Base-by-base conservation (phyloP, 768 basidiomycete species). In the Lactifluus volemus region DNA sequence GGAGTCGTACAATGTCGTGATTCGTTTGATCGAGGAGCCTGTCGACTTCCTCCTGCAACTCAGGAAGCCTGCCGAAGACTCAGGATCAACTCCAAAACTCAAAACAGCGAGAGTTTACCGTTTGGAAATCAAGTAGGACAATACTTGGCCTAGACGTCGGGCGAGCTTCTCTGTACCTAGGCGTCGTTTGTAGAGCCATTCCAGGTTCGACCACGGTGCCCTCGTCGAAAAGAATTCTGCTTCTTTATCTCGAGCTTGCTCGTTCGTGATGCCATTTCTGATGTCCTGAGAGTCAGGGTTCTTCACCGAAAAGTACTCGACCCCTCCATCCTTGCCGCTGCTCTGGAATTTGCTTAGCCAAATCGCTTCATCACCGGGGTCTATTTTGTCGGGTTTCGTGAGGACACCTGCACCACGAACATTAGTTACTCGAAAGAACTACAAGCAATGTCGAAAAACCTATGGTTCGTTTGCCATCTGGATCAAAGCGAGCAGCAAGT, bases 381-480 rank as follows among this genome's bases (percentile, higher is more conserved):
- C 39, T 48, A 67, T 56, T 14, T 60, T 36, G 41, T 66, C 63
- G 29, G 58, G 60, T 59, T 58, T 60, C 30, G 59, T 49, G 8
- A 63, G 59, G 8, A 59, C 61, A 47, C 63, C 58, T 65, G 34
- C 36, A 30, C 15, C 7, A 17, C 32, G 0, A 9, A 12, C 21
- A 47, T 61, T 15, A 60, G 29, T 30, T 30, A 3, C 6, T 6
- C 15, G 29, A 39, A 8, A 48, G 14, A 4, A n/a, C 14, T 10
- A 15, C 15, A 36, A 14, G 42, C 53, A 10, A 25, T 36, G n/a
- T 44, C 7, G 8, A 66, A 78, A 10, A 61, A 87, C 89, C 88
- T 15, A 90, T 84, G 0, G 88, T 91, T 3, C 87, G 77, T 52
- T 77, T 77, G 0, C 88, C 87, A 1, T 80, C 73, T 0, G 83